Conservation (phyloP, 108 stramenopile species). For the Fragilaria crotonensis region DNA sequence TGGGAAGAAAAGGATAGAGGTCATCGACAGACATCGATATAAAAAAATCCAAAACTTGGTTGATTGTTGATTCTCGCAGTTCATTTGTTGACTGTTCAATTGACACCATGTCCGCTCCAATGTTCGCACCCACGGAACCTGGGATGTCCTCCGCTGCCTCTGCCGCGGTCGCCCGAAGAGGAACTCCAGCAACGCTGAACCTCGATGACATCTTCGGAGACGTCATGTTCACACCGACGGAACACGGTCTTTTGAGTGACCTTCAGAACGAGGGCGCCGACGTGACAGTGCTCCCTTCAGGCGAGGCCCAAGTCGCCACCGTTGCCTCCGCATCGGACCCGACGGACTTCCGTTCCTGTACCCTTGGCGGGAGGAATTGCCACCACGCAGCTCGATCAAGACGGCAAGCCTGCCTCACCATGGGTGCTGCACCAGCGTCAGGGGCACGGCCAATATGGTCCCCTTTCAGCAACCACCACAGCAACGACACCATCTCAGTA, state of each 20-base stretch:
- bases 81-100: no score
- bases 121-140: conserved; percentile 3
- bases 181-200: conserved; percentile 68
- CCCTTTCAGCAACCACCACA: conserved; percentile 69
- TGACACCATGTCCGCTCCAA: conserved; percentile 1
- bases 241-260: conserved; percentile 77
- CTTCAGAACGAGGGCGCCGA: conserved; percentile 25
- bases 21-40: no score
- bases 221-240: conserved; percentile 82
- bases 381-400: conserved; percentile 61
- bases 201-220: conserved; percentile 90
- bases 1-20: no score
- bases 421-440: conserved; percentile 31
- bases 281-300: conserved; percentile 22
- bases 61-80: no score
- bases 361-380: conserved; percentile 61
- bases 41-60: no score
- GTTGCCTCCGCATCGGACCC: conserved; percentile 19
- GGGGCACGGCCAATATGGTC: conserved; percentile 19
- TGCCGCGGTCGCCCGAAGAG: conserved; percentile 53
- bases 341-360: conserved; percentile 35
- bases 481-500: conserved; percentile 74
- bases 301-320: conserved; percentile 45
- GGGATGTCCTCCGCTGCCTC: conserved; percentile 7
- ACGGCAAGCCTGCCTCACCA: conserved; percentile 41